phyloP scores from a whole-genome alignment of 108 stramenopile species.

The Cylindrotheca fusiformis region DNA sequence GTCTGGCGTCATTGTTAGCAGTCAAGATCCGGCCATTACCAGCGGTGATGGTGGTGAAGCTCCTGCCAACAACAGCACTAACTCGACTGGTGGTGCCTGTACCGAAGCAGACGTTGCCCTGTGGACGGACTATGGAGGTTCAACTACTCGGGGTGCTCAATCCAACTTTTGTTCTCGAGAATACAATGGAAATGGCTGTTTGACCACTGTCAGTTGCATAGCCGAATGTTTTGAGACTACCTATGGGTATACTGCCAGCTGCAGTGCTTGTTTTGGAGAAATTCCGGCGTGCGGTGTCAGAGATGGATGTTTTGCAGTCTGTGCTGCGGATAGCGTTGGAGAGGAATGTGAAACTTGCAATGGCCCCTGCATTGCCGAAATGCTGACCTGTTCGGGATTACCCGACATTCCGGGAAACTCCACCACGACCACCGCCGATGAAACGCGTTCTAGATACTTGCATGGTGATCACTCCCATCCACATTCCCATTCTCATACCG shows the following conservation, averaged over 20 bases:
- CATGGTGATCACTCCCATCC: neutral
- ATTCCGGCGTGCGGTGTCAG: conserved; percentile 21
- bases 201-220: conserved; percentile 16
- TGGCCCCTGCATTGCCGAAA: conserved; percentile 26
- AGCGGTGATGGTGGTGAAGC: neutral
- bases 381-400: conserved; percentile 33
- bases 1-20: conserved; percentile 35
- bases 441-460: neutral
- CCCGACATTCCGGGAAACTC: neutral
- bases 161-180: conserved; percentile 27
- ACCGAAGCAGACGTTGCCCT: conserved; percentile 19
- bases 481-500: too few relatives aligned
- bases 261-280: conserved; percentile 24
- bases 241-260: conserved; percentile 19
- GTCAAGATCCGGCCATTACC: conserved; percentile 13
- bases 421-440: conserved; percentile 3
- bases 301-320: conserved; percentile 19
- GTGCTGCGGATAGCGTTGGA: conserved; percentile 28
- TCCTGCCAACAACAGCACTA: neutral
- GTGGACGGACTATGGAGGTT: conserved; percentile 15
- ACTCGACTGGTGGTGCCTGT: conserved; percentile 2
- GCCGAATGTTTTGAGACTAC: conserved; percentile 10
- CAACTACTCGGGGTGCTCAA: neutral
- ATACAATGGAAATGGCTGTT: conserved; percentile 4
- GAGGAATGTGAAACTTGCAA: conserved; percentile 35